Evolutionary conservation across 2,329 filamentous ascomycete species (phyloP), one percentile per base, ranked within the genome.

Genomic region (Pseudogymnoascus sp.): DNA sequence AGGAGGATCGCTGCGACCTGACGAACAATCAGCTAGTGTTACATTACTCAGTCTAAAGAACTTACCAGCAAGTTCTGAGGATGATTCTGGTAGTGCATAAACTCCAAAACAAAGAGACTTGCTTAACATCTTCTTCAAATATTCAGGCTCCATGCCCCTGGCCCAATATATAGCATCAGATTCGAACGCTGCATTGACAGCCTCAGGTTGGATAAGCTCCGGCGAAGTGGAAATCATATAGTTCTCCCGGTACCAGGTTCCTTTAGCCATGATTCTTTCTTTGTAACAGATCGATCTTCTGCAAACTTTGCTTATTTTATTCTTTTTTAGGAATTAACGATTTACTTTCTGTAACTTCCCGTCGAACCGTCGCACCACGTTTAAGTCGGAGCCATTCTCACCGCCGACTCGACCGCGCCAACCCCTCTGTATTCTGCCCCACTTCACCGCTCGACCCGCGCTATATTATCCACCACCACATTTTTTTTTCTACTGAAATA

Each of bases 171-270:
- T 74, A 63, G 82, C 72, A 38, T 86, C 83, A 0, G 80, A 81
- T 14, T 71, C 77, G 66, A 88, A 82, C 21, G 81, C 83, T 5
- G 76, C 75, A 68, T 84, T 84, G 67, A 88, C 75, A 35, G 79
- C 79, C 37, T 78, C 71, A 23, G 82, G 74, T 61, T 86, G 80
- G 64, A 89, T 73, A 61, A 83, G 80, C 8, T 74, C 70, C 31
- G 79, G 80, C 69, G 88, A 81, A 38, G 84, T 88, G 28, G 85
- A 88, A 72, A 88, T 76, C 67, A 86, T 74, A 72, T 84, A 88
- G 62, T 79, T 77, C 66, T 80, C 78, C 59, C 77, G 77, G 67
- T 78, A 79, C 82, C 82, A 84, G 63, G 69, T 67, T 61, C 59
- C 66, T 45, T 65, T 23, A 11, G 61, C 58, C 69, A 70, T 70